These are phyloP conservation scores for Furcasterigmium furcatum DNA, from an alignment of 2,329 filamentous ascomycete genomes.

Conservation along the genomic window DNA sequence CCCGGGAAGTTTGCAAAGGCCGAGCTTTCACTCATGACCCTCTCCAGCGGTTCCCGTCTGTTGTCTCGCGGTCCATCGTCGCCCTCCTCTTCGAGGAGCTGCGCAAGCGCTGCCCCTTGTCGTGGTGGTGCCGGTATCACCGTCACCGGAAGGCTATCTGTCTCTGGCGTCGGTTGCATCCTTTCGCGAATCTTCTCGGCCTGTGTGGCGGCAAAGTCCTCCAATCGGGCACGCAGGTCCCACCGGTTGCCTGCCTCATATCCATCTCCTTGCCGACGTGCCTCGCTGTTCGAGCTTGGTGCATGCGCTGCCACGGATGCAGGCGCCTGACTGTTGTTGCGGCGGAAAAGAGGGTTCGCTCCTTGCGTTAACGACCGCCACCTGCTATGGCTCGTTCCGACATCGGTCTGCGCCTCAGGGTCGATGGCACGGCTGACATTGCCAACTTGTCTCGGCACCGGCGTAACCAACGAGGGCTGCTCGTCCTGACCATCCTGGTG, in stretches of 20 bases:
- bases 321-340: neutral
- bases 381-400: conserved; percentile 12
- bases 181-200: conserved; percentile 58
- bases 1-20: conserved; percentile 6
- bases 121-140: conserved; percentile 61
- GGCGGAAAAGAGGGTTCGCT: conserved; percentile 21
- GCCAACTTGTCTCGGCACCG: conserved; percentile 8
- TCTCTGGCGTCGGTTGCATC: conserved; percentile 50
- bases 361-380: conserved; percentile 27
- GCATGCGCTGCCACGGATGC: conserved; percentile 6
- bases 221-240: conserved; percentile 55
- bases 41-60: conserved; percentile 5
- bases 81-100: conserved; percentile 52
- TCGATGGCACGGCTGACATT: conserved; percentile 15
- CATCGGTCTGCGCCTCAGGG: conserved; percentile 18
- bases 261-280: conserved; percentile 22
- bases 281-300: conserved; percentile 6
- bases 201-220: conserved; percentile 59
- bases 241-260: conserved; percentile 31
- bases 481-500: conserved; percentile 18
- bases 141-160: conserved; percentile 53
- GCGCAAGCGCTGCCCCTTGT: conserved; percentile 52
- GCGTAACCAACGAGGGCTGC: conserved; percentile 7
- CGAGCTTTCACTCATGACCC: conserved; percentile 9
- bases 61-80: neutral